Evolutionary conservation across 129 eudicot genomes (phyloP).

Genomic region (Apium graveolens): DNA sequence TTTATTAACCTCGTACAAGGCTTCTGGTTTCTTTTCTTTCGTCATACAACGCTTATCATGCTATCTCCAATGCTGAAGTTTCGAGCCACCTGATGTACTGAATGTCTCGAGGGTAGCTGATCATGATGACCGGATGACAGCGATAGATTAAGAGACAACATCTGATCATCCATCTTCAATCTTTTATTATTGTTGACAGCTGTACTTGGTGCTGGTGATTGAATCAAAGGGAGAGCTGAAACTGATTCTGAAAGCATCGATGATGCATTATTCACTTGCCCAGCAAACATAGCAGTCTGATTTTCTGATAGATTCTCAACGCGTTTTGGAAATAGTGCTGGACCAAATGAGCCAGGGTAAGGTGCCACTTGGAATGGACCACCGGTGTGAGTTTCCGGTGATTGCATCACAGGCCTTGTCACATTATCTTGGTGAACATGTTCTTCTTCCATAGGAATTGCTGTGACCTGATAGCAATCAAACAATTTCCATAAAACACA

Average conservation of each 20-base stretch:
- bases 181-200: slow-evolving; percentile 26
- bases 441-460: slow-evolving; percentile 45
- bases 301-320: slow-evolving; percentile 30
- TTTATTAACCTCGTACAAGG: background rate
- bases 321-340: slow-evolving; percentile 23
- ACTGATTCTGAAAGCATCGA: slow-evolving; percentile 21
- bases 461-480: slow-evolving; percentile 42
- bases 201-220: slow-evolving; percentile 15
- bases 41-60: slow-evolving; percentile 52
- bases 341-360: slow-evolving; percentile 25
- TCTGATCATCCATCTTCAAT: slow-evolving; percentile 23
- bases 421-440: slow-evolving; percentile 24
- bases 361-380: slow-evolving; percentile 36
- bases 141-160: slow-evolving; percentile 49
- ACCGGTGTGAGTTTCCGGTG: slow-evolving; percentile 21
- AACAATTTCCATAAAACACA: background rate
- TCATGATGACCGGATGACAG: slow-evolving; percentile 30
- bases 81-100: slow-evolving; percentile 30
- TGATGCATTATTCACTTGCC: slow-evolving; percentile 25
- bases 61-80: slow-evolving; percentile 49
- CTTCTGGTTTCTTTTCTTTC: background rate
- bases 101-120: slow-evolving; percentile 25
- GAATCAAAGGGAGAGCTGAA: slow-evolving; percentile 18
- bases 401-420: slow-evolving; percentile 11
- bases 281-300: slow-evolving; percentile 3